Conservation (phyloP, 176 grass and related monocot genomes). For the Chrysopogon serrulatus region DNA sequence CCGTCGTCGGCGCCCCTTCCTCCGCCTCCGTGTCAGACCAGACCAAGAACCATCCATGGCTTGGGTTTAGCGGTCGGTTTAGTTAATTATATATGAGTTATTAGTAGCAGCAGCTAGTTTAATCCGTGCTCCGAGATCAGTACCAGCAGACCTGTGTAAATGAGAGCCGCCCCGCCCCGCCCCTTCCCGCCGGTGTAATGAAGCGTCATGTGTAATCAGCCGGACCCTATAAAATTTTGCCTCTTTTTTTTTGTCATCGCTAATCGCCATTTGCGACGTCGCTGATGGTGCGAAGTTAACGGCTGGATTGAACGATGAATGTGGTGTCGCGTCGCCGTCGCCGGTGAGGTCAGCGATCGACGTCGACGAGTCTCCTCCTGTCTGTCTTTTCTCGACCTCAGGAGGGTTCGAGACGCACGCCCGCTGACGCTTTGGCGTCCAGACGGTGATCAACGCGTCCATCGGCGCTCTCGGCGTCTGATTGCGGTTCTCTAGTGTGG, state of each 20-base stretch:
- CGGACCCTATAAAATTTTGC: constrained; percentile 30
- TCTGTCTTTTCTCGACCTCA: background rate
- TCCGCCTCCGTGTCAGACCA: constrained; percentile 20
- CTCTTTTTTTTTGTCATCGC: background rate
- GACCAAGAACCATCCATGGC: background rate
- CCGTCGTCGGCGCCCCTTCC: background rate
- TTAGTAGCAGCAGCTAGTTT: background rate
- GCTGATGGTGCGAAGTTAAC: background rate
- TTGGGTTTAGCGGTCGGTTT: background rate
- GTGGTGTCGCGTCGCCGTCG: constrained; percentile 18
- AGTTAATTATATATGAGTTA: background rate
- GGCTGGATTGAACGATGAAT: background rate
- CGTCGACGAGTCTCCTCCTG: background rate
- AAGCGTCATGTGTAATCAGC: background rate
- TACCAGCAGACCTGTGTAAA: constrained; percentile 25
- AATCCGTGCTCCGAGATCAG: constrained; percentile 9
- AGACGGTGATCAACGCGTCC: background rate
- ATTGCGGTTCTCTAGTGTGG: background rate
- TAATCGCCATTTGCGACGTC: background rate
- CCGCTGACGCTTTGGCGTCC: background rate
- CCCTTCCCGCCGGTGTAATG: background rate
- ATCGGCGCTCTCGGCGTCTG: background rate
- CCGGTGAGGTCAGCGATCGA: constrained; percentile 22
- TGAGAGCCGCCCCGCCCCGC: background rate
- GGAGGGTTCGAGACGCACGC: background rate